A percentile compares a stretch with the other conserved stretches of the same genome.
phyloP scores from a whole-genome alignment of 2,329 filamentous ascomycete genomes.

The Talaromyces sp. region DNA sequence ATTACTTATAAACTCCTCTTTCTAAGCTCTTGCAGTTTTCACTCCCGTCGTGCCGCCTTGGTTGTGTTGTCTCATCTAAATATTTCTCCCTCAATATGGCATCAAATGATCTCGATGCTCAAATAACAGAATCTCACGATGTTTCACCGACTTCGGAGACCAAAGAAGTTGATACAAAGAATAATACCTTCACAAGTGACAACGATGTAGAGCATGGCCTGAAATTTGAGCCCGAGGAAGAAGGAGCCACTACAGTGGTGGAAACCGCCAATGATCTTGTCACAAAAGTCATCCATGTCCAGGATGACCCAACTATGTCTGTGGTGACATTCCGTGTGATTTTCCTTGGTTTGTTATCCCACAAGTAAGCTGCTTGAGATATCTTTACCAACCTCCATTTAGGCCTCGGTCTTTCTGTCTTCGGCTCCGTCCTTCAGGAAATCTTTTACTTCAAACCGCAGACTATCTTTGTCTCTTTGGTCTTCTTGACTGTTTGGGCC shows the following conservation, averaged over 20 bases:
- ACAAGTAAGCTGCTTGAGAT: not conserved
- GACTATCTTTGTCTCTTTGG: constrained; percentile 42
- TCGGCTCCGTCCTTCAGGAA: constrained; percentile 41
- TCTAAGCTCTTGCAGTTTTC: not conserved
- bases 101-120: not conserved
- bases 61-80: not conserved
- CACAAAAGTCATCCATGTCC: constrained; percentile 33
- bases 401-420: constrained; percentile 33
- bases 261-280: constrained; percentile 28
- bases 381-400: not conserved
- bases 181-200: not conserved
- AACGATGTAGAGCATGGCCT: not conserved
- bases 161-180: not conserved
- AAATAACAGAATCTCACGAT: not conserved
- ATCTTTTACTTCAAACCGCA: constrained; percentile 44
- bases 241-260: not conserved
- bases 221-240: constrained; percentile 6
- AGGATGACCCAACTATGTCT: constrained; percentile 36
- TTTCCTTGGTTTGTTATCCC: constrained; percentile 32
- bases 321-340: constrained; percentile 40
- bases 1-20: no score
- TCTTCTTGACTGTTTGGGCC: constrained; percentile 46
- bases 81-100: constrained; percentile 5
- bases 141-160: not conserved
- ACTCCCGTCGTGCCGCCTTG: not conserved